Base-by-base conservation (phyloP, 495 filamentous ascomycete genomes). In the Aspergillus homomorphus region DNA sequence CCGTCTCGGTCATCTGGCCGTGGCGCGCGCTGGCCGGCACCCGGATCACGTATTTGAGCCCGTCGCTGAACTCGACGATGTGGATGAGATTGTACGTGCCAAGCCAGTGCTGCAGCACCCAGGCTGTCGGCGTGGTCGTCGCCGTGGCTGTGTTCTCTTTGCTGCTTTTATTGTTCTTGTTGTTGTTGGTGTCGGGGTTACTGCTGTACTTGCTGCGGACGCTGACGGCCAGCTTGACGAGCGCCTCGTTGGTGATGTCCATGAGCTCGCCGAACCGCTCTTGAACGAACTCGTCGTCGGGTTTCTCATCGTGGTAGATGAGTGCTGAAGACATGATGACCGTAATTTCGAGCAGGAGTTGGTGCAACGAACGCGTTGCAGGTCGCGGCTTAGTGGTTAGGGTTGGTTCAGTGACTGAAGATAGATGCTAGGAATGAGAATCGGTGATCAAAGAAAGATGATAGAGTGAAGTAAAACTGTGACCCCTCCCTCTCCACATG, bases 61-160 rank as follows among this genome's bases (percentile, higher is more conserved):
- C 28, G 48, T 51, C 48, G 24, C 28, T 19, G 23, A 51, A 51
- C 30, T 30, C 48, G 48, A 30, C 23, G 12, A 51, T n/a, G 28
- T 51, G 48, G 16, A 51, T 51, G 21, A 51, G 48, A 15, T 18
- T 51, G 23, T 30, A 18, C 23, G 22, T 24, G 10, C 48, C 48
- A 8, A 15, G 7, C 23, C 24, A 18, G 10, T 28, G 48, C 14
- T 51, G 14, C 23, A 51, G 6, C 8, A 51, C 16, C 16, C 16
- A 1, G 23, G 48, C 48, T 2, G 48, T n/a, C n/a, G n/a, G n/a
- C n/a, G n/a, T n/a, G n/a, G n/a, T n/a, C n/a, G n/a, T n/a, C n/a
- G n/a, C n/a, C n/a, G n/a, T n/a, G n/a, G n/a, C n/a, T n/a, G n/a
- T n/a, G n/a, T n/a, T n/a, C n/a, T n/a, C n/a, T n/a, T n/a, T n/a